Evolutionary conservation across 176 grass and related monocot genomes (phyloP), one percentile per base, ranked within the genome.

Genomic region (Cymbopogon citratus): DNA sequence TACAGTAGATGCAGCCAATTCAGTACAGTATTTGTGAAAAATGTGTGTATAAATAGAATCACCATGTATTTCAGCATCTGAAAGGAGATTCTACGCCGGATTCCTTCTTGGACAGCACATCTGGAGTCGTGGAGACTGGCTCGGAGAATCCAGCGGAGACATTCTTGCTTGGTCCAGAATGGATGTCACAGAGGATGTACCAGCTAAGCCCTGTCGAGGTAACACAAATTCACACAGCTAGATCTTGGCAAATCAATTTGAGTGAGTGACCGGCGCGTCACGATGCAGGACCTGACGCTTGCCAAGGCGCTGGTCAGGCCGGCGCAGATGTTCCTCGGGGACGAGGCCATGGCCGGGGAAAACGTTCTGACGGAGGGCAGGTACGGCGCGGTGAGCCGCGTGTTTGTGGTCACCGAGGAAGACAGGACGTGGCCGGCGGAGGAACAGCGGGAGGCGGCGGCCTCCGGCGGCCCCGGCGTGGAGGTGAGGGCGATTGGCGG

Each of bases 181-280:
- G 54, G 29, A 24, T 87, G 73, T 46, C 79, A 24, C 48, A 52
- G 29, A 87, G 11, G n/a, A 33, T 87, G 79, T 87, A 87, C 51
- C 85, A 83, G 72, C 85, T 83, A 71, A 69, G 71, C 79, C 80
- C 85, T 77, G 61, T 48, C 18, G 69, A 87, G 85, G 85, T 49
- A 49, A 29, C 14, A 29, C 12, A 28, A 16, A 8, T 16, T 25
- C 4, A 39, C 2, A 14, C 21, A 18, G 5, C 18, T 54, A 21
- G 18, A 54, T 54, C 18, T 54, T n/a, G 51, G 19, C 51, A 54
- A 54, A 54, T 54, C 51, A n/a, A n/a, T 19, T 54, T 9, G 51
- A n/a, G n/a, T n/a, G 51, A 2, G 6, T 54, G 18, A 54, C 49
- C 19, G 51, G 51, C 51, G 51, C 7, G 18, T 54, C 51, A 19